Base-by-base conservation (phyloP, 768 basidiomycete species). In the Mycena rosella region DNA sequence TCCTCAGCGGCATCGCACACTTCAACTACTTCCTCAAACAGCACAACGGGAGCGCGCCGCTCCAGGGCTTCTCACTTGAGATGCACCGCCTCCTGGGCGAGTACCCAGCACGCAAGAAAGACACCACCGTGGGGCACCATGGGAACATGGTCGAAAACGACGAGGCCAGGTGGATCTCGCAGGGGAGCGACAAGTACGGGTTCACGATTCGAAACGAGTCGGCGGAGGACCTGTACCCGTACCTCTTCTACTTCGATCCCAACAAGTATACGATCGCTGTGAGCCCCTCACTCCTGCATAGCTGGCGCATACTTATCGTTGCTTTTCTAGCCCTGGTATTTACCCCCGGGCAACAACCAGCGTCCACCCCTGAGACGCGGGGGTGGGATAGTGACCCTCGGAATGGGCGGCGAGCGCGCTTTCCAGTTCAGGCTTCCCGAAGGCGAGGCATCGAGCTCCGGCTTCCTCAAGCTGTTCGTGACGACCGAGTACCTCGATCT, bases 221-320 rank as follows among this genome's bases (percentile, higher is more conserved):
- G 45, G 1, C 24, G 38, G 48, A 40, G 30, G 53, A 56, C 26
- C 24, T 67, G 11, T 61, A 17, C 30, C 44, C 60, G 29, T 55
- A 63, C 24, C 47, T 62, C 34, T 62, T 67, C 54, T 67, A 61
- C 53, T 57, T 67, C 26, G 66, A 67, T 20, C 60, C 53, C 2
- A 36, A 24, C 30, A 29, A 18, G 24, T 62, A 40, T 47, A 67
- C 66, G 17, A 67, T 67, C 45, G 0, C 38, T 3, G 66, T 67
- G 22, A 6, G 20, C 22, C 5, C 20, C 8, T 47, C 11, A 22
- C 45, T 24, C 45, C 45, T 20, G 42, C 5, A 34, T 34, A 40
- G 17, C 38, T 18, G 0, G 3, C 42, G 38, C 49, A 29, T 4
- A 44, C 24, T 17, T 34, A 24, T 1, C n/a, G n/a, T n/a, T n/a